Base-by-base conservation (phyloP, 139 green algal genomes). In the Chlamydomonas urium region DNA sequence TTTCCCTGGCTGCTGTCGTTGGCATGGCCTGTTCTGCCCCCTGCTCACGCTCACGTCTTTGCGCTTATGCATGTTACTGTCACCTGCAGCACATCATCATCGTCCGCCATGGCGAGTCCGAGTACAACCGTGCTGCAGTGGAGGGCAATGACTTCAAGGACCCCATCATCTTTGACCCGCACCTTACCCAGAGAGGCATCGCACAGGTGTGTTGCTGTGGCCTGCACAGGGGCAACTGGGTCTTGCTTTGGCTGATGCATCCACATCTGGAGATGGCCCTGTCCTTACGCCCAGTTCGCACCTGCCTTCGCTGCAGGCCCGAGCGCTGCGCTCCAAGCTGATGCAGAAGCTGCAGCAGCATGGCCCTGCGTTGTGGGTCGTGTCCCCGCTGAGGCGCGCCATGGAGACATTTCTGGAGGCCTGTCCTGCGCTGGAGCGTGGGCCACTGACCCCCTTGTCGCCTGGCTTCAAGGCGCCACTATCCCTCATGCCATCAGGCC, bases 361-460 rank as follows among this genome's bases (percentile, higher is more conserved):
- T 73, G 47, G 66, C 17, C 5, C 65, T 21, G 66, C 48, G 33
- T 42, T 73, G 32, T 73, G 66, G 66, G 66, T 73, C 8, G 45
- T 65, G 14, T 73, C 66, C 10, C 66, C 66, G 4, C 66, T 73
- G 47, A 23, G 45, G 6, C 45, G 66, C 19, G 66, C 66, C 31
- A 73, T 73, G 8, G 66, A 73, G 66, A 73, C 66, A 3, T 73
- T 73, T 32, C 48, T 73, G 66, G 10, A 37, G n/a, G 42, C 66
- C 8, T 73, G 66, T 29, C 66, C 66, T 32, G 4, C 19, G 4
- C 23, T 70, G 24, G 19, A 19, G 14, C n/a, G n/a, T n/a, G n/a
- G n/a, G n/a, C n/a, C n/a, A n/a, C n/a, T n/a, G n/a, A n/a, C n/a
- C n/a, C n/a, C n/a, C n/a, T n/a, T n/a, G n/a, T n/a, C n/a, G n/a